A percentile compares a stretch with the other conserved stretches of the same genome.
These are phyloP conservation scores for Graphiopsis chlorocephala DNA, from an alignment of 2,329 filamentous ascomycete species.

Conservation along the genomic window DNA sequence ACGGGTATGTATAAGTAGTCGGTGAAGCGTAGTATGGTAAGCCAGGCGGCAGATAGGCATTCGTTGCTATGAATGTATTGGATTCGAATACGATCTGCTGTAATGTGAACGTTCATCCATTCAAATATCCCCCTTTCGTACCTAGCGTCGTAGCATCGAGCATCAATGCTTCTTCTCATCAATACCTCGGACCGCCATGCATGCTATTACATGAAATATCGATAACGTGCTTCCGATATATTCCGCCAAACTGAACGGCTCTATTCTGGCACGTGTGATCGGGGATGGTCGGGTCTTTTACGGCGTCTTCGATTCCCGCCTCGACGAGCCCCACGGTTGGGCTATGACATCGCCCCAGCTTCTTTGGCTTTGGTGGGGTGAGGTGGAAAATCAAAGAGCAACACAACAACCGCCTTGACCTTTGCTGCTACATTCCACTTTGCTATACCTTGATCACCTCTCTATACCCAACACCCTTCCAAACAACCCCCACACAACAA, in stretches of 20 bases:
- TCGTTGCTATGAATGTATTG: not conserved
- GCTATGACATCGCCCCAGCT: conserved; percentile 3
- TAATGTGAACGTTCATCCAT: not conserved
- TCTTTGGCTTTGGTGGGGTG: not conserved
- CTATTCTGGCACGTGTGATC: not conserved
- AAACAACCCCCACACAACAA: conserved; percentile 17
- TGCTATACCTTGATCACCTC: not conserved
- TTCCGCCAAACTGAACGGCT: not conserved
- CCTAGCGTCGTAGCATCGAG: not conserved
- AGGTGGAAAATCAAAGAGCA: conserved; percentile 1
- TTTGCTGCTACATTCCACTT: conserved; percentile 1
- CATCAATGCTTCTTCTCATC: not conserved
- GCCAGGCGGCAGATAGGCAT: not conserved
- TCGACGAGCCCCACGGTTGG: not conserved
- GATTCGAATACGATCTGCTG: not conserved
- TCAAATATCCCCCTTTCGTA: not conserved
- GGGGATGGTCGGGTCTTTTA: conserved; percentile 1
- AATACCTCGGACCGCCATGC: not conserved
- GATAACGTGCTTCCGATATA: not conserved
- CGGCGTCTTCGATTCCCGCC: not conserved
- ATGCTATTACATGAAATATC: not conserved
- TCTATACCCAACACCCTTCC: conserved; percentile 9
- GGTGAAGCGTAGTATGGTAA: not conserved
- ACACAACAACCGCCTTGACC: not conserved
- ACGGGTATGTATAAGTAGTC: conserved; percentile 3